Evolutionary conservation across 805 yeast genomes (phyloP).

Genomic region (Starmerella sp.): DNA sequence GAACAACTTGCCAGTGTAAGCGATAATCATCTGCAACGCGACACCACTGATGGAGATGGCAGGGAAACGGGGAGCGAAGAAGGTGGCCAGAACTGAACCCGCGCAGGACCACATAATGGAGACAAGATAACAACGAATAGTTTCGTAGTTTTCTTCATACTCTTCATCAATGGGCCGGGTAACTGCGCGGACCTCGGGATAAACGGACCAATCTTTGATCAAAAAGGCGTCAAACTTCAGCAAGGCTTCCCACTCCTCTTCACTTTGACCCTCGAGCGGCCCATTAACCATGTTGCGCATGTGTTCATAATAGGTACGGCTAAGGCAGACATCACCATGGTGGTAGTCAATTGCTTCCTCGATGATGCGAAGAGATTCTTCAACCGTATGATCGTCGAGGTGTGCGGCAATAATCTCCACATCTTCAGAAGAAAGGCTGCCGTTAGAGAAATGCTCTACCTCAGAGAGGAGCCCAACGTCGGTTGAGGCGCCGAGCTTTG

Average conservation of each 20-base stretch:
- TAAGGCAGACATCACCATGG: slow-evolving; percentile 40
- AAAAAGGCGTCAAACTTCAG: slow-evolving; percentile 35
- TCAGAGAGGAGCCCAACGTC: slow-evolving; percentile 3
- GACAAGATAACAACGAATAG: slow-evolving; percentile 41
- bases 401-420: slow-evolving; percentile 14
- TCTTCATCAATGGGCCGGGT: slow-evolving; percentile 44
- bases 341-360: slow-evolving; percentile 35
- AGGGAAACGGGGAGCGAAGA: slow-evolving; percentile 51
- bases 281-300: slow-evolving; percentile 28
- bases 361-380: slow-evolving; percentile 35
- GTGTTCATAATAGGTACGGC: slow-evolving; percentile 33
- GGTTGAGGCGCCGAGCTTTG: neutral
- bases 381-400: slow-evolving; percentile 24
- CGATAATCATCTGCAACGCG: slow-evolving; percentile 49
- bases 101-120: slow-evolving; percentile 41
- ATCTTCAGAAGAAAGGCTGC: slow-evolving; percentile 11
- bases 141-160: slow-evolving; percentile 34
- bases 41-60: slow-evolving; percentile 38
- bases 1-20: slow-evolving; percentile 44
- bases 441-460: slow-evolving; percentile 6
- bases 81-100: slow-evolving; percentile 46
- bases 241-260: slow-evolving; percentile 20
- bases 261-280: slow-evolving; percentile 7
- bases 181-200: slow-evolving; percentile 52
- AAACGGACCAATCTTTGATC: slow-evolving; percentile 38